Evolutionary conservation across 1,284 basidiomycete genomes (phyloP), one percentile per base, ranked within the genome.

Genomic region (Peniophora sp.): DNA sequence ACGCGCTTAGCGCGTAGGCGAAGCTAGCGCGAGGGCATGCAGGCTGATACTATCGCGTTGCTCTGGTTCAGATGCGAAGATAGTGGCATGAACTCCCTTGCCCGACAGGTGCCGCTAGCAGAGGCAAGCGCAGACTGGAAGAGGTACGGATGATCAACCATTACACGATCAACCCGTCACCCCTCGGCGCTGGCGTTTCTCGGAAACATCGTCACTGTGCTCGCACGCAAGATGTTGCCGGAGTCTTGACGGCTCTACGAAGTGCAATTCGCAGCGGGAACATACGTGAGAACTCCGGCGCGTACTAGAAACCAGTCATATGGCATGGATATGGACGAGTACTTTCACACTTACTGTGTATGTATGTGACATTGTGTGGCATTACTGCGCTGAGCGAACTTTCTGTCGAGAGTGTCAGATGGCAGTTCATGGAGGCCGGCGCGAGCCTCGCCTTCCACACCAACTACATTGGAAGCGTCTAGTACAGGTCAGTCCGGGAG

Each of bases 181-280:
- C n/a, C n/a, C n/a, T n/a, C n/a, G n/a, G n/a, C 35, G 35, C 55
- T 67, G 69, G 48, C 69, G 64, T 55, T 74, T 74, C 60, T 68
- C 73, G 59, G 71, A 70, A 51, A 69, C 68, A 56, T 72, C 64
- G 52, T 82, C 78, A 18, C 69, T 68, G 54, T 85, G 81, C 17
- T 59, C 68, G n/a, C 71, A 67, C 23, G 74, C 69, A 66, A 78
- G 76, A 62, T 84, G 81, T 43, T 79, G 69, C 55, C 81, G 79
- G 41, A 78, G 69, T 47, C 82, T 69, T 8, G 83, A 79, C 3
- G 81, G 81, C 56, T 85, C 82, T 50, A 75, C 81, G 68, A 81
- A 85, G 9, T 63, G 62, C 57, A 70, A 68, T 22, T 66, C 69
- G 54, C 83, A 85, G 58, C 72, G 81, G 14, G 66, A 68, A 58